These are phyloP conservation scores for Bruguiera sexangula DNA, from an alignment of 345 rosid genomes.

Conservation along the genomic window DNA sequence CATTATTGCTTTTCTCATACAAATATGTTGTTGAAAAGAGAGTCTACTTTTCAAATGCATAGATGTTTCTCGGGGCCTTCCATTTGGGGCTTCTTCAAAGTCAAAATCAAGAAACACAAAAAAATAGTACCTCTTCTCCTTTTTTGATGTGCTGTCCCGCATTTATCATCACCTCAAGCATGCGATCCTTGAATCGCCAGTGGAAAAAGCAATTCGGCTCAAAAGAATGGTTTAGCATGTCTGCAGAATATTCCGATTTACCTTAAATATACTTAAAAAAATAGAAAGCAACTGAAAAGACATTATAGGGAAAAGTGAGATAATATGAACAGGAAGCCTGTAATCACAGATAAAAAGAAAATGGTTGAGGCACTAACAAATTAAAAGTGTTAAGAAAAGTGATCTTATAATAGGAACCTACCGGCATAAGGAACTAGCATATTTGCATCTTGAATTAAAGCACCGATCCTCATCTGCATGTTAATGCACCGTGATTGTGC, in stretches of 20 bases:
- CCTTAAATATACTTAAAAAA: neutral
- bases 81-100: too few species aligned
- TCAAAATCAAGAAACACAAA: neutral
- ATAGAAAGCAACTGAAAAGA: neutral
- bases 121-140: slow-evolving; percentile 73
- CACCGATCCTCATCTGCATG: slow-evolving; percentile 80
- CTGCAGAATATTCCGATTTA: slow-evolving; percentile 40
- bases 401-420: slow-evolving; percentile 19
- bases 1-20: neutral
- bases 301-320: neutral
- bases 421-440: slow-evolving; percentile 97
- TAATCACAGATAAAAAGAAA: neutral
- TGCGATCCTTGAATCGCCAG: slow-evolving; percentile 94
- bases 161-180: slow-evolving; percentile 96
- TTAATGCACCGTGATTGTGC: slow-evolving; percentile 82
- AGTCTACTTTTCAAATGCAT: neutral
- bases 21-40: neutral
- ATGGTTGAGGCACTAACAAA: neutral
- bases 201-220: slow-evolving; percentile 90
- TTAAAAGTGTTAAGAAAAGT: too few species aligned
- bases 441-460: slow-evolving; percentile 77
- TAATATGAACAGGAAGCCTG: neutral
- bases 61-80: too few species aligned
- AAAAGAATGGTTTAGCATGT: slow-evolving; percentile 87
- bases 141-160: slow-evolving; percentile 74